phyloP scores from a whole-genome alignment of 306 rosid species.

The Dalbergia cochinchinensis region DNA sequence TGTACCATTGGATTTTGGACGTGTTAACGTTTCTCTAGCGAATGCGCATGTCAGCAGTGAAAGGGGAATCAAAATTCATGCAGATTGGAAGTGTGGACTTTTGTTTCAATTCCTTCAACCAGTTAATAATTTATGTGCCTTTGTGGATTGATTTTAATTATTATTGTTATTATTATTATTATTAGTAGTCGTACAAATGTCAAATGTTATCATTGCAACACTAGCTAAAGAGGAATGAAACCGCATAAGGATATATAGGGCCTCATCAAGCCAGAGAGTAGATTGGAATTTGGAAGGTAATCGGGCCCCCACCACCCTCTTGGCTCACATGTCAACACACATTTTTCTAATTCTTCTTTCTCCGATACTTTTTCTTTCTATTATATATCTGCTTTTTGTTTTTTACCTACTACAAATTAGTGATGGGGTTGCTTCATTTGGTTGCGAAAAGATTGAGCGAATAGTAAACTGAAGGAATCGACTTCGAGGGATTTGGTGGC shows the following conservation, averaged over 20 bases:
- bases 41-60: conserved; percentile 15
- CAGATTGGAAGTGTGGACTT: not conserved
- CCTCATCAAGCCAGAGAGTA: not conserved
- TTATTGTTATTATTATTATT: no score
- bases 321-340: conserved; percentile 40
- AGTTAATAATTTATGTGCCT: not conserved
- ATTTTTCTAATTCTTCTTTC: conserved; percentile 11
- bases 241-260: not conserved
- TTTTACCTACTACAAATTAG: not conserved
- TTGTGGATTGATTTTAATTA: not conserved
- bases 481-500: conserved; percentile 36
- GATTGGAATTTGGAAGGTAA: conserved; percentile 38
- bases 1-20: conserved; percentile 34
- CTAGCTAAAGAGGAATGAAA: not conserved
- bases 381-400: not conserved
- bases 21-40: conserved; percentile 1
- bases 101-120: conserved; percentile 7
- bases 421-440: conserved; percentile 39
- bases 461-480: conserved; percentile 39
- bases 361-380: not conserved
- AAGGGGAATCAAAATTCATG: not conserved
- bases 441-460: conserved; percentile 46
- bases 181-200: not conserved
- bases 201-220: conserved; percentile 19
- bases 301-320: conserved; percentile 46